Conservation (phyloP, 2,329 filamentous ascomycete genomes). For the Aspergillus transmontanensis region DNA sequence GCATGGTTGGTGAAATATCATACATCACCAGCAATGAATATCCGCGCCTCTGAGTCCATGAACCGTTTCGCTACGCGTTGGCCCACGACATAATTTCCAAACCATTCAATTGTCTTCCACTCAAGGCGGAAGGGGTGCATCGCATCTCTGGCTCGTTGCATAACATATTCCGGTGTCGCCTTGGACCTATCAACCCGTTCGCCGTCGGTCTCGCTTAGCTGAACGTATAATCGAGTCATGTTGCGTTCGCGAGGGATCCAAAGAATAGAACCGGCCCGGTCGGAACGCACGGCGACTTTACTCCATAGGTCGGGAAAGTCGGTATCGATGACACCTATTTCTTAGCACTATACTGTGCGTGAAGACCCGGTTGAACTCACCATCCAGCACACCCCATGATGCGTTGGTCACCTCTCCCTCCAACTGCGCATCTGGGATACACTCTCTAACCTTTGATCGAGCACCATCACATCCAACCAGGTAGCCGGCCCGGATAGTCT, state of each 20-base stretch:
- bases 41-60: no score
- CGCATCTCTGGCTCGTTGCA: no score
- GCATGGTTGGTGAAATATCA: no score
- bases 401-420: not conserved
- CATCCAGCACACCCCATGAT: not conserved
- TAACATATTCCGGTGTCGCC: no score
- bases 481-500: not conserved
- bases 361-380: not conserved
- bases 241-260: conserved; percentile 73
- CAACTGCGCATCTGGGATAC: not conserved
- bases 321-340: not conserved
- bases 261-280: conserved; percentile 69
- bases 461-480: not conserved
- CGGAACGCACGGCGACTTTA: no score
- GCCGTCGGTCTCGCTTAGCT: conserved; percentile 30
- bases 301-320: no score
- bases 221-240: conserved; percentile 66
- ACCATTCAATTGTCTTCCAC: no score
- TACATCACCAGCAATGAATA: no score
- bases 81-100: no score
- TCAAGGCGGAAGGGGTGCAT: no score
- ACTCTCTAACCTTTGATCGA: not conserved
- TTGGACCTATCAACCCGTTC: no score
- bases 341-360: not conserved
- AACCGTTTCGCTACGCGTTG: no score